phyloP scores from a whole-genome alignment of 129 eudicot species.

The Gnaphalium uliginosum region DNA sequence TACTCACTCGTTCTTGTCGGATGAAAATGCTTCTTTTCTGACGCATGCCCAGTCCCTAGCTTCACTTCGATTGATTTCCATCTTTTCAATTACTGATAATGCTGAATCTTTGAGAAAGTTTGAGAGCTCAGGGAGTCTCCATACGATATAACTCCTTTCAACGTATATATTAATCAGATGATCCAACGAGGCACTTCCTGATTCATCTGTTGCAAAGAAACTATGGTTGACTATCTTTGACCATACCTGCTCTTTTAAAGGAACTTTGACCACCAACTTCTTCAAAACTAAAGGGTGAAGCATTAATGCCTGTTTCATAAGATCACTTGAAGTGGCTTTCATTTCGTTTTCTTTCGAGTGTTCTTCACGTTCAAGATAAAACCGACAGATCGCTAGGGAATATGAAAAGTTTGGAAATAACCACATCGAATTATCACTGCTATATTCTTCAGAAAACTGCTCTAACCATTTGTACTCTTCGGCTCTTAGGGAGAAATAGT shows the following conservation, averaged over 20 bases:
- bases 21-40: conserved; percentile 89
- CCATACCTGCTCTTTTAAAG: conserved; percentile 87
- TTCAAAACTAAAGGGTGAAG: conserved; percentile 81
- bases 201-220: conserved; percentile 51
- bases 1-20: conserved; percentile 85
- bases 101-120: conserved; percentile 75
- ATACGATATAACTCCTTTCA: conserved; percentile 76
- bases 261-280: conserved; percentile 80
- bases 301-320: conserved; percentile 95
- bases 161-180: conserved; percentile 78
- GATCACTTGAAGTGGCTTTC: conserved; percentile 64
- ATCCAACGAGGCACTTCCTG: conserved; percentile 74
- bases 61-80: conserved; percentile 49
- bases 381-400: conserved; percentile 84
- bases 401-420: conserved; percentile 78
- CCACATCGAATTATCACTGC: conserved; percentile 71
- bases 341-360: conserved; percentile 15
- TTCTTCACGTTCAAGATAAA: conserved; percentile 64
- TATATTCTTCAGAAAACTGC: conserved; percentile 71
- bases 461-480: conserved; percentile 87
- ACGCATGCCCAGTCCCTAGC: conserved; percentile 85
- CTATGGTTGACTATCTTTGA: conserved; percentile 45
- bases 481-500: conserved; percentile 78
- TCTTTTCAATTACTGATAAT: conserved; percentile 46
- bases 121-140: conserved; percentile 97